These are phyloP conservation scores for Rhizoclosmatium sp. DNA, from an alignment of 192 early-diverging fungal species.

Conservation along the genomic window DNA sequence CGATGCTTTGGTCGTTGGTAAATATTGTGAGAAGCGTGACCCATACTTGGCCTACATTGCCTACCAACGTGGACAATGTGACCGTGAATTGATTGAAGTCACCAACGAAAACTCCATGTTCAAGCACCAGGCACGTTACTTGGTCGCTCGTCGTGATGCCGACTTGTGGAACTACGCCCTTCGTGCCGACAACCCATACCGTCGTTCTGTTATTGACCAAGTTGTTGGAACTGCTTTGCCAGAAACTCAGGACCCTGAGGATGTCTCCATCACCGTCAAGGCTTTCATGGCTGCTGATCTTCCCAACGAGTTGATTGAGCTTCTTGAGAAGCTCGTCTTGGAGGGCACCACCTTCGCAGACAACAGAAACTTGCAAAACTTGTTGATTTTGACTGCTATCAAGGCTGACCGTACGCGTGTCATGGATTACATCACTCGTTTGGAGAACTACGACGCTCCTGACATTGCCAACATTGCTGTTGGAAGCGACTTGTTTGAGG, in stretches of 20 bases:
- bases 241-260: constrained; percentile 95
- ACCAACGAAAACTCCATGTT: constrained; percentile 99
- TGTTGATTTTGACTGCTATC: constrained; percentile 96
- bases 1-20: constrained; percentile 90
- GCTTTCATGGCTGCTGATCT: constrained; percentile 98
- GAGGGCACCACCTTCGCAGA: constrained; percentile 93
- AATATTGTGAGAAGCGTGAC: constrained; percentile 99
- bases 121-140: constrained; percentile 97
- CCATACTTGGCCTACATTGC: constrained; percentile 94
- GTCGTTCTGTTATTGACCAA: constrained; percentile 93
- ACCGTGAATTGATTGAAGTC: constrained; percentile 91
- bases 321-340: constrained; percentile 95
- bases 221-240: constrained; percentile 89
- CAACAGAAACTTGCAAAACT: constrained; percentile 96
- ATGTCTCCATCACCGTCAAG: constrained; percentile 97
- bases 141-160: constrained; percentile 87
- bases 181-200: constrained; percentile 78
- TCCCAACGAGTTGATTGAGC: constrained; percentile 95
- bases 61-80: constrained; percentile 95
- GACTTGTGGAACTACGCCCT: constrained; percentile 88
- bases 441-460: constrained; percentile 96
- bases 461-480: constrained; percentile 98
- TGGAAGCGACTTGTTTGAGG: constrained; percentile 88
- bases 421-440: constrained; percentile 94
- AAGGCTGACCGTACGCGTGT: constrained; percentile 92